phyloP scores from a whole-genome alignment of 495 filamentous ascomycete genomes.

The Neurospora discreta region DNA sequence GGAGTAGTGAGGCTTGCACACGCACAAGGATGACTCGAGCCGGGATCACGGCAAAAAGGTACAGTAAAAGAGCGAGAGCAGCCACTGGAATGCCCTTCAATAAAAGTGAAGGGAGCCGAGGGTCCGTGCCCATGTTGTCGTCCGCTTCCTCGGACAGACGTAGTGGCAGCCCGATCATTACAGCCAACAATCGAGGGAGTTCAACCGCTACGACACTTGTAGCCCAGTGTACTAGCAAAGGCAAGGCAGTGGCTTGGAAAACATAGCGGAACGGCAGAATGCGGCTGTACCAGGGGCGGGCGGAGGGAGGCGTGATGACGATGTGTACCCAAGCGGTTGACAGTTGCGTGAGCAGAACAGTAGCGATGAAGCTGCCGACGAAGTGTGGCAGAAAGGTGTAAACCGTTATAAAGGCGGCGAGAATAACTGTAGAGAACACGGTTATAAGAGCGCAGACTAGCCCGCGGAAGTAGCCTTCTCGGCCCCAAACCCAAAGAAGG shows the following conservation, averaged over 20 bases:
- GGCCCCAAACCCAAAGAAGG: conserved; percentile 26
- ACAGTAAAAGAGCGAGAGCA: conserved; percentile 14
- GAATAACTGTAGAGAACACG: conserved; percentile 4
- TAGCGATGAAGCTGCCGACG: conserved; percentile 24
- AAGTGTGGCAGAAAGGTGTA: conserved; percentile 8
- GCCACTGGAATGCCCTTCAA: conserved; percentile 25
- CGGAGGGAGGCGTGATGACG: conserved; percentile 29
- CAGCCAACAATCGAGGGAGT: conserved; percentile 17
- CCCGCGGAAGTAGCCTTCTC: conserved; percentile 30
- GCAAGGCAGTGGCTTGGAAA: conserved; percentile 32
- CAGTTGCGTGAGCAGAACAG: conserved; percentile 26
- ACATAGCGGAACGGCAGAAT: conserved; percentile 32
- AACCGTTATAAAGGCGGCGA: conserved; percentile 14
- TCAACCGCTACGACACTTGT: conserved; percentile 14
- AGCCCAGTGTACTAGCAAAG: conserved; percentile 24
- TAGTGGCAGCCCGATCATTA: conserved; percentile 17
- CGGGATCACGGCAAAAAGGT: conserved; percentile 30
- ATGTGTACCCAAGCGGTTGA: conserved; percentile 34
- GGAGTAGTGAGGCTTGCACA: conserved; percentile 40
- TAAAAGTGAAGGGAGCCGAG: conserved; percentile 1
- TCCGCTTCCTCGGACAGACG: conserved; percentile 6
- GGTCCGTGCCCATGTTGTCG: conserved; percentile 1
- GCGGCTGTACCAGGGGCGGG: conserved; percentile 29
- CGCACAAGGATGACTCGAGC: conserved; percentile 32
- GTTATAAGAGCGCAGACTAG: conserved; percentile 19